These are phyloP conservation scores for Ophiocytium majus DNA, from an alignment of 352 stramenopile species.

Conservation along the genomic window DNA sequence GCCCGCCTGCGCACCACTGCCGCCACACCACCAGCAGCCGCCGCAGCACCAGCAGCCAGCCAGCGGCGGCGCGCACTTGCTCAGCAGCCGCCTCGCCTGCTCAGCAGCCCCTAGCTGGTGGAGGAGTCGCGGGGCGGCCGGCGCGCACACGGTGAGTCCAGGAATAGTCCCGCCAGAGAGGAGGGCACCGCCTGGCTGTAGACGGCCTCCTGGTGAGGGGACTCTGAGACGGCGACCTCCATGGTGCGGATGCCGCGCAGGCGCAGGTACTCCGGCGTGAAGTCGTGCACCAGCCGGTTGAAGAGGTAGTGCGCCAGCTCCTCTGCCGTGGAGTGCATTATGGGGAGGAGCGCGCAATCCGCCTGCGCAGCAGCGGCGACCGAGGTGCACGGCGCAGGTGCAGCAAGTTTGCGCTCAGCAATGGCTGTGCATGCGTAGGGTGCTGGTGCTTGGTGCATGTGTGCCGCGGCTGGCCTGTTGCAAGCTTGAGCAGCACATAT, in stretches of 20 bases:
- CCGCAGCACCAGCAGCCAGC: no score
- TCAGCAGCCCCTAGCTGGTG: background rate
- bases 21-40: no score
- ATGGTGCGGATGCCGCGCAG: slow-evolving; percentile 34
- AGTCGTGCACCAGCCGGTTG: slow-evolving; percentile 34
- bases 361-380: slow-evolving; percentile 17
- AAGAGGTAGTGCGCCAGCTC: slow-evolving; percentile 64
- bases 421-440: background rate
- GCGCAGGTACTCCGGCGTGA: slow-evolving; percentile 41
- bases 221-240: slow-evolving; percentile 39
- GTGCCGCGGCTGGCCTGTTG: background rate
- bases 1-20: no score
- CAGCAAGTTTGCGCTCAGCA: no score
- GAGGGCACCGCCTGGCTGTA: background rate
- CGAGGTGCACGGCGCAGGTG: no score
- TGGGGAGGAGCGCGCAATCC: slow-evolving; percentile 91
- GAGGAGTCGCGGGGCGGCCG: background rate
- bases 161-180: background rate
- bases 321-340: slow-evolving; percentile 94
- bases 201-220: slow-evolving; percentile 32
- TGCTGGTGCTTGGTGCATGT: background rate
- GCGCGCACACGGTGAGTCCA: slow-evolving; percentile 13
- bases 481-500: background rate
- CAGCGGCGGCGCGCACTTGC: no score
- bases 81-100: no score